A percentile compares a stretch with the other conserved stretches of the same genome.
Evolutionary conservation across 805 yeast species (phyloP).

Genomic region (Wickerhamiella dianesei): DNA sequence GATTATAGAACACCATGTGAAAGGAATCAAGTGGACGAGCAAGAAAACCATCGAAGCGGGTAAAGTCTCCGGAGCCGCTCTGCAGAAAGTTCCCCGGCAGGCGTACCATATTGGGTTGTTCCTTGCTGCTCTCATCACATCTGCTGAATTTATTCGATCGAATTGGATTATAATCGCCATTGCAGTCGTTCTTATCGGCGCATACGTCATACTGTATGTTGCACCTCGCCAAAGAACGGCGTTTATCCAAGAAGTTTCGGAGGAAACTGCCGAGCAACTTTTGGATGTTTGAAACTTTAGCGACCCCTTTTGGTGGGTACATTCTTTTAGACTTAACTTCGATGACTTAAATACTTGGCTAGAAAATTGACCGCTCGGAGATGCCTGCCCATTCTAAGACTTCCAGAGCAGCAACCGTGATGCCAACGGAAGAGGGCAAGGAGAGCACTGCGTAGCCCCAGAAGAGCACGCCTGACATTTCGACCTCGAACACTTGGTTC

Average conservation of each 20-base stretch:
- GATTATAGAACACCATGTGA: neutral
- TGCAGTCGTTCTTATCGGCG: neutral
- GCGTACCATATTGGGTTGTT: neutral
- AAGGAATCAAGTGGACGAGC: neutral
- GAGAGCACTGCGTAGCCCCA: constrained; percentile 56
- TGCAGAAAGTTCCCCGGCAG: neutral
- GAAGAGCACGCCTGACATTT: constrained; percentile 51
- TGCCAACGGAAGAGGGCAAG: constrained; percentile 43
- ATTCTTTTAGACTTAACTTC: neutral
- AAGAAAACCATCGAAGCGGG: neutral
- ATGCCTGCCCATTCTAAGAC: constrained; percentile 41
- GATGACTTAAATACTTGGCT: neutral
- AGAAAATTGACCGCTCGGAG: neutral
- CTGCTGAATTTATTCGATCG: neutral
- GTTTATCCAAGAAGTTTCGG: neutral
- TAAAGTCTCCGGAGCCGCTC: neutral
- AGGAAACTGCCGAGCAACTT: neutral
- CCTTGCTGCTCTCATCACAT: neutral
- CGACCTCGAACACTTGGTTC: constrained; percentile 45
- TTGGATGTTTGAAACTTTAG: neutral
- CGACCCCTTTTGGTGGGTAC: no score
- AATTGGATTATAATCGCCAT: neutral
- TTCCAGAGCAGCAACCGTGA: constrained; percentile 40
- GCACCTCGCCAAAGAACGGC: neutral
- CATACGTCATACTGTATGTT: neutral